phyloP scores from a whole-genome alignment of 805 yeast species.

The Metschnikowia shivogae region DNA sequence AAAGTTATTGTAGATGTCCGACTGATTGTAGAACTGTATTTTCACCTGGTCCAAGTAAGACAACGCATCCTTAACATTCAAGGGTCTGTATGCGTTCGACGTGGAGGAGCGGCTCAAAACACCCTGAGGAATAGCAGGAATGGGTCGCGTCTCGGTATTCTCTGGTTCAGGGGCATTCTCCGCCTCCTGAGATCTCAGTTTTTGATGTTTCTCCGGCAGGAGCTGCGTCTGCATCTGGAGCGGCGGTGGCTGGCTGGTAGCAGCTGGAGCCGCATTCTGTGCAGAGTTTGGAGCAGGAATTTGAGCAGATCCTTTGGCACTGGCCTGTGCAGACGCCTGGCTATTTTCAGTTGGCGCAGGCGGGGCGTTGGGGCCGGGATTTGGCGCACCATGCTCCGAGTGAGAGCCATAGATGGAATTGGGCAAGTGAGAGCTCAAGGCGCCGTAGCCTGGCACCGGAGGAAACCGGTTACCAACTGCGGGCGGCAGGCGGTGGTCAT shows the following conservation, averaged over 20 bases:
- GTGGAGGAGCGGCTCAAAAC: constrained; percentile 41
- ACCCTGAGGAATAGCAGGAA: constrained; percentile 18
- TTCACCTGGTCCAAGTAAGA: constrained; percentile 95
- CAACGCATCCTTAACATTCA: constrained; percentile 94
- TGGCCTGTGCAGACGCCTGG: constrained; percentile 22
- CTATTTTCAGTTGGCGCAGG: constrained; percentile 15
- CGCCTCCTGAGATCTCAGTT: not conserved
- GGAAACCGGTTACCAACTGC: constrained; percentile 12
- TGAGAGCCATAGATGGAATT: constrained; percentile 14
- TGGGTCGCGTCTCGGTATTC: constrained; percentile 22
- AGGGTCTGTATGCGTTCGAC: constrained; percentile 58
- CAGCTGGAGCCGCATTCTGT: not conserved
- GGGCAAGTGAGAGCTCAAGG: constrained; percentile 17
- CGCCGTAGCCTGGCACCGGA: constrained; percentile 17
- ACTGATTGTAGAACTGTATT: constrained; percentile 83
- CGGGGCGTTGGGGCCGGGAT: constrained; percentile 10
- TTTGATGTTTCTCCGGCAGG: constrained; percentile 4
- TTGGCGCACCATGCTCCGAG: not conserved
- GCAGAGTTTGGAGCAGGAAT: constrained; percentile 17
- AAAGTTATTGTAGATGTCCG: constrained; percentile 94
- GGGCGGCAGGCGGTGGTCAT: constrained; percentile 20
- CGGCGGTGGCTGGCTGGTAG: constrained; percentile 16
- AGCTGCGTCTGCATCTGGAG: constrained; percentile 17
- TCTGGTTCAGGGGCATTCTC: constrained; percentile 14
- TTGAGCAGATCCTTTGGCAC: constrained; percentile 1